Evolutionary conservation across 2,329 filamentous ascomycete genomes (phyloP), one percentile per base, ranked within the genome.

Genomic region (Neobulgaria alba): DNA sequence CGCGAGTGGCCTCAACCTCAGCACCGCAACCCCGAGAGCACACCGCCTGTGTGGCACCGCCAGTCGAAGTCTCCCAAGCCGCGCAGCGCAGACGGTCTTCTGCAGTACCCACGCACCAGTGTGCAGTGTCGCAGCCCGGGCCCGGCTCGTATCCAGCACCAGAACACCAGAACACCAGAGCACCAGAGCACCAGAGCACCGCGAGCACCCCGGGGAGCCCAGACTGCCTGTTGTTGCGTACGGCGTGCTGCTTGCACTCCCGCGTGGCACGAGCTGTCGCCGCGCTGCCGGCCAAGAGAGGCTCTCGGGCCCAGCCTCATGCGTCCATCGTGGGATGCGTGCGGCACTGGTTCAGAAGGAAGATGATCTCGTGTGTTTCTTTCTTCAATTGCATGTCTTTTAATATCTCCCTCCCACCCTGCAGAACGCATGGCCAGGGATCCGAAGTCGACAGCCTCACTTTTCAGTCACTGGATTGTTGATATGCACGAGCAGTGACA

Each of bases 1-100:
- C n/a, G n/a, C n/a, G n/a, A n/a, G 35, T 29, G 15, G 35, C 35
- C 9, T 37, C 35, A 1, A 37, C 21, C 10, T 37, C 35, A 29
- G 20, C 20, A 9, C 35, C 35, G 3, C n/a, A n/a, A 26, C 12
- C 23, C 7, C 23, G 12, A 26, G 7, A 26, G 12, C 23, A 26
- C 23, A 26, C 23, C 23, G 23, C 23, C 12, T 26, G 7, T 26
- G 23, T 26, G 23, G 23, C 23, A 26, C 23, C 7, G 23, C n/a
- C n/a, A n/a, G n/a, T n/a, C n/a, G n/a, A n/a, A n/a, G n/a, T n/a
- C n/a, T n/a, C n/a, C n/a, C n/a, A n/a, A n/a, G n/a, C n/a, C n/a
- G n/a, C n/a, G n/a, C n/a, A n/a, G n/a, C n/a, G n/a, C n/a, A n/a
- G n/a, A n/a, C n/a, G n/a, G n/a, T n/a, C n/a, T n/a, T n/a, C n/a